A percentile compares a stretch with the other conserved stretches of the same genome.
phyloP scores from a whole-genome alignment of 192 early-diverging fungal species.

The Coemansia guatemalensis region DNA sequence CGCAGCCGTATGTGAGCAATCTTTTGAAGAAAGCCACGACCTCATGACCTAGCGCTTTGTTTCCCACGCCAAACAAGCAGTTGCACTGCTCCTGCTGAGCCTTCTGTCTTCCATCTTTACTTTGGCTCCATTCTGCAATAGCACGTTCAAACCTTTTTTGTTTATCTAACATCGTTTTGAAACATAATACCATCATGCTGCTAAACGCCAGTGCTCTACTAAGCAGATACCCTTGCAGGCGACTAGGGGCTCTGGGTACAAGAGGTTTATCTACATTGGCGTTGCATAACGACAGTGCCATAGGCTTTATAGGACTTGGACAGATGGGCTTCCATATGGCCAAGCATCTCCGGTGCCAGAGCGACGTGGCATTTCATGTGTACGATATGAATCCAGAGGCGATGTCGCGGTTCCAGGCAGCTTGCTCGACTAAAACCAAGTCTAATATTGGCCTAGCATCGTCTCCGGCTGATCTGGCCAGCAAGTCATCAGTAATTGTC shows the following conservation, averaged over 20 bases:
- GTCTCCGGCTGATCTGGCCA: constrained; percentile 73
- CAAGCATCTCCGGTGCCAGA: constrained; percentile 69
- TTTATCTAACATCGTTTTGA: not conserved
- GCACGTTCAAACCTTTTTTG: not conserved
- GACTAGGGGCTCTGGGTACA: not conserved
- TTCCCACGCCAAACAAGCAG: constrained; percentile 4
- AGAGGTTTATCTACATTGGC: constrained; percentile 3
- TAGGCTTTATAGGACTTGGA: constrained; percentile 78
- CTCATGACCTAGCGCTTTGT: not conserved
- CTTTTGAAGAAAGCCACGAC: constrained; percentile 5
- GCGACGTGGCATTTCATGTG: constrained; percentile 61
- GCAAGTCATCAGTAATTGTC: constrained; percentile 70
- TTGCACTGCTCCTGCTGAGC: not conserved
- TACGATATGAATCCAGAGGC: constrained; percentile 67
- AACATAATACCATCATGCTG: not conserved
- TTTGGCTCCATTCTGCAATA: not conserved
- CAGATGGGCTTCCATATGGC: constrained; percentile 95
- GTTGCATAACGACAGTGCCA: not conserved
- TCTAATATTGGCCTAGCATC: constrained; percentile 53
- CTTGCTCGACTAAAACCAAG: constrained; percentile 20
- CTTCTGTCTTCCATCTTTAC: not conserved
- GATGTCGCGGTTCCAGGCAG: constrained; percentile 57
- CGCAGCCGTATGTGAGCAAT: constrained; percentile 34
- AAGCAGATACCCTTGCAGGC: not conserved
- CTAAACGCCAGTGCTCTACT: not conserved